These are phyloP conservation scores for Hirschioporus abietinus DNA, from an alignment of 768 basidiomycete species.

Conservation along the genomic window DNA sequence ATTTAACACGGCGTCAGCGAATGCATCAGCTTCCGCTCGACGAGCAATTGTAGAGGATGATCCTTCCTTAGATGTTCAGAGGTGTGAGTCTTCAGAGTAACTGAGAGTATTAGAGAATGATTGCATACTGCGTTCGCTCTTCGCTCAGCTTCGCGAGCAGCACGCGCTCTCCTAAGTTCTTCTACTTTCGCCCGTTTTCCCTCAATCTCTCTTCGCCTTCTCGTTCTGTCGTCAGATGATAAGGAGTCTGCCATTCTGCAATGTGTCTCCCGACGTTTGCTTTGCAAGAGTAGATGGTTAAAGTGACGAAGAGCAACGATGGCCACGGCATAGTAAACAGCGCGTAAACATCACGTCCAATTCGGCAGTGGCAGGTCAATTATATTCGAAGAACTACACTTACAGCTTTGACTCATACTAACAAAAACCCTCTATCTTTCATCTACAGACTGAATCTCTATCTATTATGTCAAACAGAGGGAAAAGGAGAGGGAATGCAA, in stretches of 20 bases:
- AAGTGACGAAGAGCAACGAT: not conserved
- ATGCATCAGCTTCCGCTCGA: not conserved
- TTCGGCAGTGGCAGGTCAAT: slow-evolving; percentile 1
- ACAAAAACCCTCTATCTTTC: not conserved
- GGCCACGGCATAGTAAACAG: not conserved
- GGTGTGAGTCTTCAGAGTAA: not conserved
- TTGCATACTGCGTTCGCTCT: slow-evolving; percentile 17
- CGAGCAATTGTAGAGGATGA: not conserved
- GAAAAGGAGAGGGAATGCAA: slow-evolving; percentile 9
- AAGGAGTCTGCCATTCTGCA: slow-evolving; percentile 41
- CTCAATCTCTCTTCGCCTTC: slow-evolving; percentile 82
- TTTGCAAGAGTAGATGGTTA: not conserved
- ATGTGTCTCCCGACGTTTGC: not conserved
- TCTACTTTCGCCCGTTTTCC: slow-evolving; percentile 85
- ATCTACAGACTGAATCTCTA: not conserved
- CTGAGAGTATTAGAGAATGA: not conserved
- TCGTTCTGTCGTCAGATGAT: slow-evolving; percentile 14
- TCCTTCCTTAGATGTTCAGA: not conserved
- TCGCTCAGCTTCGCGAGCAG: slow-evolving; percentile 34
- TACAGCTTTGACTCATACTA: not conserved
- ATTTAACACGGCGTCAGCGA: not conserved
- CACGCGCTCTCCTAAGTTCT: slow-evolving; percentile 74
- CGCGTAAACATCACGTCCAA: not conserved
- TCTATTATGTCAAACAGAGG: not conserved
- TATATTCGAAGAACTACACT: not conserved